Evolutionary conservation across 2,329 filamentous ascomycete genomes (phyloP), one percentile per base, ranked within the genome.

Genomic region (Xylaria sp.): DNA sequence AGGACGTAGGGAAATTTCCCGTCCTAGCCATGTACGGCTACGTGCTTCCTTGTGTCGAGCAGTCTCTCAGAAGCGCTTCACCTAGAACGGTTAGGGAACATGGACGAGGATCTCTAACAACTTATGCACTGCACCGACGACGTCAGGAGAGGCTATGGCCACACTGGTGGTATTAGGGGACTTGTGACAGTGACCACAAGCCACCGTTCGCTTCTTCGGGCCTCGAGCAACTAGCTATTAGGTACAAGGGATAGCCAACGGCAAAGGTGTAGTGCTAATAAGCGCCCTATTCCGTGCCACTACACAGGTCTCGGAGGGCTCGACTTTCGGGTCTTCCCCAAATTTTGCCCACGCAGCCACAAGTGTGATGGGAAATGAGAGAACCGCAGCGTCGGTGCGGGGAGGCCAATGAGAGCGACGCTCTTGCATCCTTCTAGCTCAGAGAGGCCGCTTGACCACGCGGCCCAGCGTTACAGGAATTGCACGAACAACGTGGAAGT

Each of bases 381-480:
- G 55, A 52, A 59, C 58, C 58, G 56, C 48, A 39, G 53, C 45
- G 55, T 56, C 52, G 58, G 58, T 52, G 58, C 58, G 55, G 58
- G 46, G 53, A 43, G 26, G 38, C 58, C 55, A 61, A 59, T 59
- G 42, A 50, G 56, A 52, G n/a, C 39, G 37, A 22, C 24, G 21
- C 8, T 37, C 24, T 26, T 34, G 50, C 34, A 61, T 56, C 45
- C 48, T 56, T 13, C 39, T 37, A 52, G 54, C 46, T 42, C 47
- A 53, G 39, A 47, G 45, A 53, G 38, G 34, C 48, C 48, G 49
- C 44, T 41, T 51, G 42, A 39, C 26, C 29, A 48, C 52, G 48
- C 44, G 39, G 50, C 45, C 54, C 21, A 48, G 50, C 43, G 50
- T 58, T 44, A 56, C 50, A 54, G 52, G 48, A 42, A 54, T 26